A percentile compares a stretch with the other conserved stretches of the same genome.
These are phyloP conservation scores for Colletotrichum zoysiae DNA, from an alignment of 2,329 filamentous ascomycete species.

Conservation along the genomic window DNA sequence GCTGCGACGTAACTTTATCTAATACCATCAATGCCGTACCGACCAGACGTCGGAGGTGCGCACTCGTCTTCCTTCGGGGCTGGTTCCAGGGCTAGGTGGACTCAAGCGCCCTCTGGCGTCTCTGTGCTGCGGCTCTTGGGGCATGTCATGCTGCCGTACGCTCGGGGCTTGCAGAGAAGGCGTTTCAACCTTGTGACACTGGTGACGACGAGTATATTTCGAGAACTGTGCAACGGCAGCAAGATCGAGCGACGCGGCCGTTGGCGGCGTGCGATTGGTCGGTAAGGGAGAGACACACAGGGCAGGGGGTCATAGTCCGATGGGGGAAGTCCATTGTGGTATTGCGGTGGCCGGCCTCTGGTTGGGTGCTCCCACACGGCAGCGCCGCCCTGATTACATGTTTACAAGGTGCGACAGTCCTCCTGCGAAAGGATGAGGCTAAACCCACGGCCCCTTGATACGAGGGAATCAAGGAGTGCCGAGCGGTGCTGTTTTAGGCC, in stretches of 20 bases:
- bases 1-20: slow-evolving; percentile 40
- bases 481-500: slow-evolving; percentile 39
- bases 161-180: slow-evolving; percentile 40
- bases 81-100: not conserved
- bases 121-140: slow-evolving; percentile 34
- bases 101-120: slow-evolving; percentile 24
- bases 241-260: slow-evolving; percentile 32
- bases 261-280: slow-evolving; percentile 25
- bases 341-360: slow-evolving; percentile 31
- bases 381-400: slow-evolving; percentile 13
- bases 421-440: slow-evolving; percentile 35
- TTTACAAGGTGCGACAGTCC: slow-evolving; percentile 12
- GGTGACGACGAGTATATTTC: slow-evolving; percentile 39
- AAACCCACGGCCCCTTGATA: slow-evolving; percentile 37
- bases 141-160: slow-evolving; percentile 26
- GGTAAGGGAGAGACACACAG: slow-evolving; percentile 26
- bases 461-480: slow-evolving; percentile 30
- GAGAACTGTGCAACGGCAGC: slow-evolving; percentile 34
- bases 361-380: slow-evolving; percentile 4
- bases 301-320: slow-evolving; percentile 27
- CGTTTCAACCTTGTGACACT: slow-evolving; percentile 41
- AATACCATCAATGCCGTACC: slow-evolving; percentile 37
- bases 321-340: slow-evolving; percentile 42
- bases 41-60: slow-evolving; percentile 32
- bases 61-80: slow-evolving; percentile 8